A percentile compares a stretch with the other conserved stretches of the same genome.
These are phyloP conservation scores for Talaromyces pinophilus DNA, from an alignment of 2,329 filamentous ascomycete genomes.

Conservation along the genomic window DNA sequence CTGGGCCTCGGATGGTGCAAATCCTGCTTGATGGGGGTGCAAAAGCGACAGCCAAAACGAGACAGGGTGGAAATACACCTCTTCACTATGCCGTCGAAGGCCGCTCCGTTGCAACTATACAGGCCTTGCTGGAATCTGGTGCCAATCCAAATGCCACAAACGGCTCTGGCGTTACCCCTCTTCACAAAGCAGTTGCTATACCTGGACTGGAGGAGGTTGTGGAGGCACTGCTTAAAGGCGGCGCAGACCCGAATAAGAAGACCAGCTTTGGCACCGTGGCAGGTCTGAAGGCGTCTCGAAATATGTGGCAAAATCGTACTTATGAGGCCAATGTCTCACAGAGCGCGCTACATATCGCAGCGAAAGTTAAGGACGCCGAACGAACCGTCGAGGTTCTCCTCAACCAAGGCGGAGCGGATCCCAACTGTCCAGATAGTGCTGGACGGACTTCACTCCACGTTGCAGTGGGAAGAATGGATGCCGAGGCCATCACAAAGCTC, in stretches of 20 bases:
- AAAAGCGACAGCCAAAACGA: conserved; percentile 1
- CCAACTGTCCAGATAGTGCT: neutral
- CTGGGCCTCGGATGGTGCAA: conserved; percentile 8
- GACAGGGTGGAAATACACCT: conserved; percentile 9
- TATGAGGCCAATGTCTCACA: conserved; percentile 7
- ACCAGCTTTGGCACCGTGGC: conserved; percentile 10
- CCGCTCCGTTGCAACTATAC: conserved; percentile 10
- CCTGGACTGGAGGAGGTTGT: conserved; percentile 14
- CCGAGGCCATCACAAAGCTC: conserved; percentile 12
- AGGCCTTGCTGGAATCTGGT: neutral
- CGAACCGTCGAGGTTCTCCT: conserved; percentile 11
- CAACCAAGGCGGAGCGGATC: conserved; percentile 7
- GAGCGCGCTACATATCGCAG: conserved; percentile 14
- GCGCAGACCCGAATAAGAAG: conserved; percentile 11
- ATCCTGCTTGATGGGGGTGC: conserved; percentile 1
- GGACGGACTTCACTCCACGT: neutral
- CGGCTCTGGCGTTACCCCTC: conserved; percentile 10
- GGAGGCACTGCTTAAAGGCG: conserved; percentile 8
- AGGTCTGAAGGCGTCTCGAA: neutral
- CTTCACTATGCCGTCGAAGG: conserved; percentile 14
- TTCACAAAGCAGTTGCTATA: conserved; percentile 19
- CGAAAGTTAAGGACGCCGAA: conserved; percentile 10
- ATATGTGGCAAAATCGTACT: neutral
- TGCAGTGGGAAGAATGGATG: neutral
- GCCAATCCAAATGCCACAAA: conserved; percentile 16